These are phyloP conservation scores for Termitomyces sp. DNA, from an alignment of 768 basidiomycete species.

Conservation along the genomic window DNA sequence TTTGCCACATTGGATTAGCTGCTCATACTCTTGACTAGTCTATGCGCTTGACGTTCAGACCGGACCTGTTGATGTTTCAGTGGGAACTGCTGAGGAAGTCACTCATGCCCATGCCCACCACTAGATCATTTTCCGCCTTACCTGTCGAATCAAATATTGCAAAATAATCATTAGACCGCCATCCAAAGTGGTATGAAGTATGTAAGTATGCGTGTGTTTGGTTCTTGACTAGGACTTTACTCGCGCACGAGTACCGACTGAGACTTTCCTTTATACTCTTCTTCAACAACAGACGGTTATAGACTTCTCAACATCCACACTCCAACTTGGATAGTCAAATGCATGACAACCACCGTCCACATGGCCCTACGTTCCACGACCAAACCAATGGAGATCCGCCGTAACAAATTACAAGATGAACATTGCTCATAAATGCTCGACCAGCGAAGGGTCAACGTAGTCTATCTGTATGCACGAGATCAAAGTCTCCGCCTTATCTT, in stretches of 20 bases:
- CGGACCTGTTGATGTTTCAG: slow-evolving; percentile 6
- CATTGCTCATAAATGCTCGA: not conserved
- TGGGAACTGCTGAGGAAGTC: slow-evolving; percentile 3
- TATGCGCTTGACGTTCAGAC: slow-evolving; percentile 61
- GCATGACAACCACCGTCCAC: not conserved
- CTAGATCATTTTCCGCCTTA: slow-evolving; percentile 5
- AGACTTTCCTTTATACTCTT: not conserved
- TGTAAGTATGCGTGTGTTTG: not conserved
- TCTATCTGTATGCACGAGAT: not conserved
- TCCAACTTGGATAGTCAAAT: too few species aligned
- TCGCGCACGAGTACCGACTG: not conserved
- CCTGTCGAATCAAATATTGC: slow-evolving; percentile 1
- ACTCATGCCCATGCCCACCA: slow-evolving; percentile 8
- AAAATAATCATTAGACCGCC: slow-evolving; percentile 4
- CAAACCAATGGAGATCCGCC: not conserved
- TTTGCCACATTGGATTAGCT: not conserved
- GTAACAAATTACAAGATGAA: not conserved
- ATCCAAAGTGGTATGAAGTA: not conserved
- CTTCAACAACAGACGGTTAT: not conserved
- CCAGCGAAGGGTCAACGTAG: not conserved
- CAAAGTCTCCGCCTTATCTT: not conserved
- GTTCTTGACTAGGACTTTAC: not conserved
- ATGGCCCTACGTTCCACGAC: not conserved
- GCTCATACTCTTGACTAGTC: slow-evolving; percentile 36
- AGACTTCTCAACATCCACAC: not conserved